Conservation (phyloP, 176 grass and related monocot genomes). For the Juncus effusus region DNA sequence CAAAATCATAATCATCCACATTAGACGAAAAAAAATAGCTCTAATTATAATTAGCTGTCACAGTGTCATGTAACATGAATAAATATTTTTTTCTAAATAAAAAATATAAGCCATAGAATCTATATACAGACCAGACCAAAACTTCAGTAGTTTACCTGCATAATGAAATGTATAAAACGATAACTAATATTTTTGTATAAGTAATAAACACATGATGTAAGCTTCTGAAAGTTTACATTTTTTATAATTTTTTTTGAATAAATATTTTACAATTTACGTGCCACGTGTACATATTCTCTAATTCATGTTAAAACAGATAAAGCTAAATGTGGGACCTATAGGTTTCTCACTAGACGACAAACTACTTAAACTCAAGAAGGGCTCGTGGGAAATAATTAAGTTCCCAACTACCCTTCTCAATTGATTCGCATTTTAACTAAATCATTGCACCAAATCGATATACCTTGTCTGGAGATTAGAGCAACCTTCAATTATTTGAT, state of each 20-base stretch:
- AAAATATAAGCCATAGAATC: background rate
- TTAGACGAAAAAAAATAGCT: constrained; percentile 15
- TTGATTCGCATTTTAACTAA: background rate
- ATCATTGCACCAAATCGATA: constrained; percentile 26
- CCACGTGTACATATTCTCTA: constrained; percentile 13
- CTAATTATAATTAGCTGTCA: constrained; percentile 7
- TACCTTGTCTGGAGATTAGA: constrained; percentile 24
- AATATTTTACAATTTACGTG: background rate
- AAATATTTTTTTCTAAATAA: too few relatives aligned
- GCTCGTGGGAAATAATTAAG: constrained; percentile 12
- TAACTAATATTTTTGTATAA: too few relatives aligned
- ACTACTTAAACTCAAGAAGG: background rate
- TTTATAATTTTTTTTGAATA: too few relatives aligned
- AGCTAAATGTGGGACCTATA: background rate
- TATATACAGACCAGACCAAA: constrained; percentile 17
- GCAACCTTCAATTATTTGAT: constrained; percentile 13
- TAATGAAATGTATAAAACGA: too few relatives aligned
- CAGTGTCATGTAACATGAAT: background rate
- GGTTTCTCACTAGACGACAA: constrained; percentile 20
- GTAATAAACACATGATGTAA: too few relatives aligned
- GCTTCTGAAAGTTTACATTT: too few relatives aligned
- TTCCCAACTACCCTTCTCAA: constrained; percentile 17
- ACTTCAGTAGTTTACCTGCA: too few relatives aligned
- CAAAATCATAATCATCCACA: background rate
- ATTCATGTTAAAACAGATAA: background rate